Conservation (phyloP, 148 eudicot genomes). For the Camellia lanceoleosa region DNA sequence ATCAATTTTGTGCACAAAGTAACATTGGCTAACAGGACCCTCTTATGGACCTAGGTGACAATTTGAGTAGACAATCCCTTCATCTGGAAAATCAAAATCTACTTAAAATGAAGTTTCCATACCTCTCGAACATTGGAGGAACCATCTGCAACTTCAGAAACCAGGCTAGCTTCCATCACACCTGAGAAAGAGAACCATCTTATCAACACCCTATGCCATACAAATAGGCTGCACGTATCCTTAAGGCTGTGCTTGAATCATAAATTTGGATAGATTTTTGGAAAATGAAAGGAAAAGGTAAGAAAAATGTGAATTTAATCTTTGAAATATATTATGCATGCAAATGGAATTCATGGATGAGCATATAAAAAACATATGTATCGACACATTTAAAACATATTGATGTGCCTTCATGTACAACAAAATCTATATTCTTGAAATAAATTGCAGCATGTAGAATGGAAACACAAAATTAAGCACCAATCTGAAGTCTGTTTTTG, state of each 20-base stretch:
- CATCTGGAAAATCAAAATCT: too few relatives aligned
- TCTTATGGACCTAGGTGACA: too few relatives aligned
- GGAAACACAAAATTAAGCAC: background rate
- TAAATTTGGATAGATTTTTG: background rate
- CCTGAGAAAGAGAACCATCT: slow-evolving; percentile 32
- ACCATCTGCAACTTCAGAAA: slow-evolving; percentile 48
- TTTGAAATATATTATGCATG: background rate
- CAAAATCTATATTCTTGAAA: background rate
- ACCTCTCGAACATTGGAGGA: slow-evolving; percentile 23
- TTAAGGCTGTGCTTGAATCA: background rate
- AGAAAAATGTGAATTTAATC: too few relatives aligned
- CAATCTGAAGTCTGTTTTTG: background rate
- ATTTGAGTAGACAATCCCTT: too few relatives aligned
- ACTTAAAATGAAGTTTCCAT: too few relatives aligned
- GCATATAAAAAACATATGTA: background rate
- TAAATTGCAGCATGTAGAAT: background rate
- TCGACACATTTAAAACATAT: background rate
- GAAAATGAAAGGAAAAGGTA: background rate
- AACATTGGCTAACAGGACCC: too few relatives aligned
- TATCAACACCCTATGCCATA: background rate
- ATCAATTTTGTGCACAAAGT: too few relatives aligned
- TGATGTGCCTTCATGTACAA: background rate
- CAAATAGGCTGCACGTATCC: background rate
- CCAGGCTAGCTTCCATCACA: slow-evolving; percentile 44
- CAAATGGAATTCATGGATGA: background rate